These are phyloP conservation scores for Wickerhamomyces subpelliculosus DNA, from an alignment of 805 yeast species.

Conservation along the genomic window DNA sequence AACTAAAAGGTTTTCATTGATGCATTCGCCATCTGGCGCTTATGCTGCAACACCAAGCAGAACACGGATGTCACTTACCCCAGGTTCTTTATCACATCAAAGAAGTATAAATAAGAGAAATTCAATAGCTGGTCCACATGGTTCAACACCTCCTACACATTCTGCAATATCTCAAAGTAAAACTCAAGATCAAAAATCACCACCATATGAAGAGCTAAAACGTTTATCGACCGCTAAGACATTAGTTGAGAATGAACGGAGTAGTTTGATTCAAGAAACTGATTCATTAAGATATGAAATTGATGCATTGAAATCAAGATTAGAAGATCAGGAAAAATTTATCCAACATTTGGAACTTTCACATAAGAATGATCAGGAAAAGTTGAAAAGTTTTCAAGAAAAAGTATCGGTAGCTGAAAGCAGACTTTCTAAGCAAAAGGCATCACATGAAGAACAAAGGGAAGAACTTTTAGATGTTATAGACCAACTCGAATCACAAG, in stretches of 20 bases:
- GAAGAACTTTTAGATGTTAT: slow-evolving; percentile 54
- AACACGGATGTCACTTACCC: not conserved
- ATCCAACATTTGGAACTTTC: slow-evolving; percentile 10
- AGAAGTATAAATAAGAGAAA: slow-evolving; percentile 2
- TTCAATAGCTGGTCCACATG: not conserved
- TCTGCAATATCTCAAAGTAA: too few species aligned
- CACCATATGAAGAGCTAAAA: not conserved
- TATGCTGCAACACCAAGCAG: too few species aligned
- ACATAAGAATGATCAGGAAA: slow-evolving; percentile 4
- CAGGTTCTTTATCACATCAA: not conserved
- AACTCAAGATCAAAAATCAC: not conserved
- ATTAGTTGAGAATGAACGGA: not conserved
- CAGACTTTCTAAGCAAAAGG: slow-evolving; percentile 38
- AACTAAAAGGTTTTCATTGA: slow-evolving; percentile 4
- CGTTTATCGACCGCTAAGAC: not conserved
- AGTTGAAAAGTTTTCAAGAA: slow-evolving; percentile 15
- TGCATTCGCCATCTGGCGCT: slow-evolving; percentile 2
- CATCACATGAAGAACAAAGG: slow-evolving; percentile 44
- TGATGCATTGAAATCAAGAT: not conserved
- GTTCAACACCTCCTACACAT: not conserved
- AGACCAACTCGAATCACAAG: slow-evolving; percentile 46
- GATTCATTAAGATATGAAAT: slow-evolving; percentile 20
- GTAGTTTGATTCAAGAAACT: not conserved
- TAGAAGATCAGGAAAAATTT: slow-evolving; percentile 7
- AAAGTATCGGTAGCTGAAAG: slow-evolving; percentile 26